Base-by-base conservation (phyloP, 2,329 filamentous ascomycete genomes). In the Calonectria fujianensis region DNA sequence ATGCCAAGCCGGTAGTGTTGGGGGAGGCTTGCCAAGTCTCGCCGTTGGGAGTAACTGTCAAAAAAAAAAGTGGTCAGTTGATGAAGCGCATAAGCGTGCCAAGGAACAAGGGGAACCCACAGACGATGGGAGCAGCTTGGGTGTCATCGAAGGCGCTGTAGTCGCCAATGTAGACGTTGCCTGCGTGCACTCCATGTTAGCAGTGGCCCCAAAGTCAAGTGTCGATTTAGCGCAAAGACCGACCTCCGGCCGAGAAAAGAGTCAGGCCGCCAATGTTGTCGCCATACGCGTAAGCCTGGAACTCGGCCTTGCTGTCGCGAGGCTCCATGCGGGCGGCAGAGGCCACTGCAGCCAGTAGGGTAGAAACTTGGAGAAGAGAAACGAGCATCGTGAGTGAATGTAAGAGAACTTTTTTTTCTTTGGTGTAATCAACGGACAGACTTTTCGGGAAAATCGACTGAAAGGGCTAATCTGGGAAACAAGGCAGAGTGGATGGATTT, bases 81-180 rank as follows among this genome's bases (percentile, higher is more conserved):
- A 18, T 6, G 18, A 10, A 18, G 13, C 7, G 31, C 16, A 32
- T 48, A 41, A 41, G 13, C 14, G 11, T 18, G 35, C 11, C 31
- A n/a, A 20, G 24, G 5, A 29, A 20, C 13, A 18, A 18, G 7
- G 9, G 35, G 6, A 63, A 64, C 73, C 45, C 24, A 73, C 71
- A 69, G 13, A 73, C 18, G 57, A 73, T 66, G 29, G 73, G 70
- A 35, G 73, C 70, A 64, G 73, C 73, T 24, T 75, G 41, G 24
- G n/a, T 48, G 52, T 75, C 57, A 51, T 67, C 48, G 4, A 70
- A 63, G 5, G 35, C 13, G 16, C 41, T 69, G 51, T 73, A 75
- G 45, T 75, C 71, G n/a, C 73, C 73, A 14, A 75, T 24, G 32
- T 57, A 73, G 27, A 68, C 65, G 27, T 68, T 68, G 27, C 66